Evolutionary conservation across 805 yeast species (phyloP).

Genomic region (Groenewaldozyma salmanticensis): DNA sequence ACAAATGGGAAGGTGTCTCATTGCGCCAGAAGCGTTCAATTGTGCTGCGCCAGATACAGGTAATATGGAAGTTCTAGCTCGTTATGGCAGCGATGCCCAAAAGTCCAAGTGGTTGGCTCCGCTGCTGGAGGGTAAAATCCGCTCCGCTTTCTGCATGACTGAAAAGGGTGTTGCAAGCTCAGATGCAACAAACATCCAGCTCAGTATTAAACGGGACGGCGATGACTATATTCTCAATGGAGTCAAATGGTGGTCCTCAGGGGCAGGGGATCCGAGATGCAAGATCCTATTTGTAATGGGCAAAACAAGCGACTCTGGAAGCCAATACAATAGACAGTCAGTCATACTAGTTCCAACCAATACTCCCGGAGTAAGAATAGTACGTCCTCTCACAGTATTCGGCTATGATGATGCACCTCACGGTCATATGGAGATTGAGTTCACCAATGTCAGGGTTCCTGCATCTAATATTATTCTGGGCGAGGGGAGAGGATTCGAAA

Average conservation of each 20-base stretch:
- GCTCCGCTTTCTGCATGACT: conserved; percentile 59
- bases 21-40: conserved; percentile 53
- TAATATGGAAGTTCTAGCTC: conserved; percentile 40
- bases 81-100: conserved; percentile 34
- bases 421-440: conserved; percentile 56
- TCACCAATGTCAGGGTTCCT: conserved; percentile 40
- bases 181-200: conserved; percentile 49
- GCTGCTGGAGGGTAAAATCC: conserved; percentile 42
- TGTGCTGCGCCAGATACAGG: conserved; percentile 59
- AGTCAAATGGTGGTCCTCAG: conserved; percentile 62
- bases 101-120: conserved; percentile 42
- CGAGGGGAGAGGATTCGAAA: conserved; percentile 50
- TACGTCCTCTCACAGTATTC: conserved; percentile 44
- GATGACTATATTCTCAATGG: conserved; percentile 44
- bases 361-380: conserved; percentile 39
- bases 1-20: conserved; percentile 44
- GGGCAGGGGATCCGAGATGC: conserved; percentile 60
- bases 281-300: conserved; percentile 45
- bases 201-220: conserved; percentile 36
- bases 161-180: conserved; percentile 53
- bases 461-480: conserved; percentile 35
- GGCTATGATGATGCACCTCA: conserved; percentile 65
- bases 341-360: conserved; percentile 46
- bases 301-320: conserved; percentile 30
- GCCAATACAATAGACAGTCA: conserved; percentile 41